A percentile compares a stretch with the other conserved stretches of the same genome.
These are phyloP conservation scores for Plasmodium inui DNA, from an alignment of 169 alveolate genomes.

Conservation along the genomic window DNA sequence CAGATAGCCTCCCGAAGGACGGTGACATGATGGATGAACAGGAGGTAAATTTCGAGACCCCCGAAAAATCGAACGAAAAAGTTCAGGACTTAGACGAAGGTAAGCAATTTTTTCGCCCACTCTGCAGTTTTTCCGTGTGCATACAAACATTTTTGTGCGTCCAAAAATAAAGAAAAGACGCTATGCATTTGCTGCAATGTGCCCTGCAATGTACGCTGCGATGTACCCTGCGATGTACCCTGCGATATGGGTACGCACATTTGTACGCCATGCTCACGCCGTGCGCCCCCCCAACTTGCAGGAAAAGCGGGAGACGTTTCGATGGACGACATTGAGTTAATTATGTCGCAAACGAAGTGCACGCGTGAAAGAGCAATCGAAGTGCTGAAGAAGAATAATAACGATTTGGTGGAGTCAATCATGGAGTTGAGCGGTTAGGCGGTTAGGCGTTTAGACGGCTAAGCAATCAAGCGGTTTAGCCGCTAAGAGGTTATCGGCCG, in stretches of 20 bases:
- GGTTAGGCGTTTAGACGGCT: background rate
- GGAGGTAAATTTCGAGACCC: constrained; percentile 61
- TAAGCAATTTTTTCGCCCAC: background rate
- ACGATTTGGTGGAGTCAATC: constrained; percentile 92
- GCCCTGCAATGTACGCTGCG: background rate
- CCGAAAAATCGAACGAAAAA: constrained; percentile 78
- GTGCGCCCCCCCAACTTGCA: constrained; percentile 12
- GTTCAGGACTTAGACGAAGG: constrained; percentile 81
- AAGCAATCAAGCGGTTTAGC: background rate
- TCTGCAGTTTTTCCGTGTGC: background rate
- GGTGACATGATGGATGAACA: constrained; percentile 70
- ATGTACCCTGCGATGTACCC: background rate
- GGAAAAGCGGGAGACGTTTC: constrained; percentile 80
- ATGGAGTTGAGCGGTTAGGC: constrained; percentile 82
- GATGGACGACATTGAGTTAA: constrained; percentile 89
- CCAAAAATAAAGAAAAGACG: background rate
- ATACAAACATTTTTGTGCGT: background rate
- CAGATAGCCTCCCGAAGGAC: constrained; percentile 14
- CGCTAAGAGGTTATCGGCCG: background rate
- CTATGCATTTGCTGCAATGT: background rate
- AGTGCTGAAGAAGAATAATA: constrained; percentile 89
- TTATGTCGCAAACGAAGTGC: constrained; percentile 92
- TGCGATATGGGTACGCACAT: background rate
- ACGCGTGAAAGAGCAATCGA: constrained; percentile 90
- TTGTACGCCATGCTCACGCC: background rate